Percentiles rank a stretch among this genome's conserved stretches.
Conservation (phyloP, 176 grass and related monocot species). For the Zea luxurians region DNA sequence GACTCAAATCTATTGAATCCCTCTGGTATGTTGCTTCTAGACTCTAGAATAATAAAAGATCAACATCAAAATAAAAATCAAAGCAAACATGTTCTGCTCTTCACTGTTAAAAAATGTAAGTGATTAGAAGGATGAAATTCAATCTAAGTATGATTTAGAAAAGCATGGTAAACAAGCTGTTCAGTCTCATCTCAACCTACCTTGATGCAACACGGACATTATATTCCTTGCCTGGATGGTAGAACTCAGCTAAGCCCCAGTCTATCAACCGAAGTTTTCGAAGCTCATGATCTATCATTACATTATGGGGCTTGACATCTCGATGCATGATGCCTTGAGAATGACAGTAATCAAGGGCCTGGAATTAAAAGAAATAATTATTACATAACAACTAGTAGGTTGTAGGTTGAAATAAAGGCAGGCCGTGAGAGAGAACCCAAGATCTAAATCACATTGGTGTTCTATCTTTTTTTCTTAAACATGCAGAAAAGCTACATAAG, state of each 20-base stretch:
- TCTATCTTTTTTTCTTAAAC: background rate
- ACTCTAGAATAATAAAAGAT: background rate
- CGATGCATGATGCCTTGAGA: constrained; percentile 97
- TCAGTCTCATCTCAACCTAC: constrained; percentile 41
- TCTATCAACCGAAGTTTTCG: constrained; percentile 93
- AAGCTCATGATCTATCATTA: constrained; percentile 96
- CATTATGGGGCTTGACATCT: constrained; percentile 97
- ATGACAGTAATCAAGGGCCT: constrained; percentile 95
- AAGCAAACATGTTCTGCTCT: background rate
- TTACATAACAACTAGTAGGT: constrained; percentile 21
- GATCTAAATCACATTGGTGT: background rate
- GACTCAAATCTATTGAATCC: background rate
- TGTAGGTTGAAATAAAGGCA: background rate
- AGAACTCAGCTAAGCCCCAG: constrained; percentile 95
- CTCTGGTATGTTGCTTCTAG: background rate
- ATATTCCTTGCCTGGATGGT: constrained; percentile 93
- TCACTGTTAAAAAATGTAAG: background rate
- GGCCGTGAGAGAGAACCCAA: background rate
- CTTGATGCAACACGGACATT: constrained; percentile 98
- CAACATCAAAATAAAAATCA: background rate
- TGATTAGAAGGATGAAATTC: constrained; percentile 12
- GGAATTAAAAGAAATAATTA: constrained; percentile 10
- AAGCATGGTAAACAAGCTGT: constrained; percentile 10
- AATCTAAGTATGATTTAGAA: constrained; percentile 4
- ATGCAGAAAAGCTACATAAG: background rate